Conservation (phyloP, 1,284 basidiomycete genomes). For the Phellopilus nigrolimitatus region DNA sequence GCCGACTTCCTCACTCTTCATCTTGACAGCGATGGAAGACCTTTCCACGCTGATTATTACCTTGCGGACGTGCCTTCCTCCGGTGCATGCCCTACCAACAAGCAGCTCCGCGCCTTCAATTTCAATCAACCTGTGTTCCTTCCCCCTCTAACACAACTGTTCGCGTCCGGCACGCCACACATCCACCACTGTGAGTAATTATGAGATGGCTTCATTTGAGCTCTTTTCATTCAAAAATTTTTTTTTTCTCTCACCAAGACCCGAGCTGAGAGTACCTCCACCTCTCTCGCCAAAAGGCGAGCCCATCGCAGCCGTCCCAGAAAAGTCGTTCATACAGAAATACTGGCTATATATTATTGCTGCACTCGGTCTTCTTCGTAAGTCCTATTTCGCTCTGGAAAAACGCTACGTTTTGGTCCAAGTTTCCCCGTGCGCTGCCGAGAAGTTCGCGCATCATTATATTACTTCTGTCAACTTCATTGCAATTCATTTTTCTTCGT, state of each 20-base stretch:
- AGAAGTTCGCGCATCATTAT: too few relatives aligned
- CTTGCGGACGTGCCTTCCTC: constrained; percentile 58
- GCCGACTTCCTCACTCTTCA: constrained; percentile 60
- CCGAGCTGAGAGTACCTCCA: constrained; percentile 60
- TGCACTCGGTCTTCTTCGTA: constrained; percentile 54
- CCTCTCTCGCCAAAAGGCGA: constrained; percentile 62
- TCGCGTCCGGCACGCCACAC: constrained; percentile 38
- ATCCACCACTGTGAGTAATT: constrained; percentile 53
- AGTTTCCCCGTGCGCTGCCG: too few relatives aligned
- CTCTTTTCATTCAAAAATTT: not conserved
- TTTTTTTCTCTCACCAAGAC: constrained; percentile 37
- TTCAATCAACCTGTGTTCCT: constrained; percentile 31
- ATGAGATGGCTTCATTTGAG: too few relatives aligned
- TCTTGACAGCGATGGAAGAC: constrained; percentile 38
- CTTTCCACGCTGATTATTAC: constrained; percentile 68
- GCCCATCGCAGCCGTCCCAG: constrained; percentile 52
- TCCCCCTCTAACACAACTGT: constrained; percentile 51
- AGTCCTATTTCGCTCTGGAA: constrained; percentile 27
- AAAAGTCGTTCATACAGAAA: constrained; percentile 81
- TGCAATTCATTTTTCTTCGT: too few relatives aligned
- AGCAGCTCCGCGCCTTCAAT: constrained; percentile 23
- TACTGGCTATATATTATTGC: constrained; percentile 82
- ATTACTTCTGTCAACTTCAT: too few relatives aligned
- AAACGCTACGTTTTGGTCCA: not conserved
- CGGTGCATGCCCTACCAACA: constrained; percentile 50